A percentile compares a stretch with the other conserved stretches of the same genome.
These are phyloP conservation scores for Mimosa pudica DNA, from an alignment of 306 rosid species.

Conservation along the genomic window DNA sequence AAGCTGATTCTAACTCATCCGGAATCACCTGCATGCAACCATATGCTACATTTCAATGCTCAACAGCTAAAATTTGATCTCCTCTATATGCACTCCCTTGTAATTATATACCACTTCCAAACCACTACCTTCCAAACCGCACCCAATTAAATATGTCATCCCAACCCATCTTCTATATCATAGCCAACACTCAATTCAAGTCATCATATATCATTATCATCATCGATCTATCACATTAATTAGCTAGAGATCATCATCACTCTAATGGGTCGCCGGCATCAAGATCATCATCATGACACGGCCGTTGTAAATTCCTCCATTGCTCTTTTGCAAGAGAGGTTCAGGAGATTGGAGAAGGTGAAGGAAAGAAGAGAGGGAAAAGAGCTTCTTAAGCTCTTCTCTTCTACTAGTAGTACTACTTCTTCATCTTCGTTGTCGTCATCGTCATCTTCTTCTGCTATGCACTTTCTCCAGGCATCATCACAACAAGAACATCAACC, in stretches of 20 bases:
- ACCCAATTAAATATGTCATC: constrained; percentile 19
- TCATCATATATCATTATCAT: background rate
- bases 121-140: constrained; percentile 48
- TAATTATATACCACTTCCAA: constrained; percentile 56
- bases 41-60: constrained; percentile 39
- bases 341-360: constrained; percentile 87
- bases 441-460: background rate
- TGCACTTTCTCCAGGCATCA: constrained; percentile 38
- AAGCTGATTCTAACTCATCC: constrained; percentile 67
- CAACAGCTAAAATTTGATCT: constrained; percentile 42
- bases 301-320: constrained; percentile 74
- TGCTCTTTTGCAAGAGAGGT: constrained; percentile 93
- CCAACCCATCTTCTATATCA: no score
- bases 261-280: constrained; percentile 59
- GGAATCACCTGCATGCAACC: constrained; percentile 43
- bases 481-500: constrained; percentile 13
- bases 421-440: background rate
- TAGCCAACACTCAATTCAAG: no score
- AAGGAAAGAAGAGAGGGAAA: constrained; percentile 86
- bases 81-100: constrained; percentile 43
- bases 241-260: no score
- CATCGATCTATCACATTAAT: background rate
- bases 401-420: background rate
- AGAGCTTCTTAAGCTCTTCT: constrained; percentile 55
- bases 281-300: constrained; percentile 36